Base-by-base conservation (phyloP, 108 stramenopile genomes). In the Ochromonas danica region DNA sequence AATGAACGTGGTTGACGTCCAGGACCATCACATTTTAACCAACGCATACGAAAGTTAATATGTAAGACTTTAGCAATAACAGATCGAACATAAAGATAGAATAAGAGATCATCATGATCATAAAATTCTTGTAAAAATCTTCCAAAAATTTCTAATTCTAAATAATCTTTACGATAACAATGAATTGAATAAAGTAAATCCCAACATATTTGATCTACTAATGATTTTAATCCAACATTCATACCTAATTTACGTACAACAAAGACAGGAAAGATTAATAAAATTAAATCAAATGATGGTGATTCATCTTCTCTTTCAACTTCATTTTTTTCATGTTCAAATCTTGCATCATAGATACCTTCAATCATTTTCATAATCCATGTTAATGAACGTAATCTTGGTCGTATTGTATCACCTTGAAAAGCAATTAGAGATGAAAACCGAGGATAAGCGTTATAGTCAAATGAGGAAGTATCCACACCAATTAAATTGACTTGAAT, bases 101-200 rank as follows among this genome's bases (percentile, higher is more conserved):
- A 88, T 27, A 67, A 57, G 1, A 88, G 78, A 71, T 88, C 86
- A 71, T 88, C 84, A 2, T 62, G 28, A 57, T 87, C 87, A 84
- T 88, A 88, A 39, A 80, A 85, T 77, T 87, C 86, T 61, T 86
- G 81, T 43, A 88, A 42, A 82, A 88, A 88, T 17, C 86, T 77
- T 10, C 82, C 82, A 79, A 88, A 87, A 1, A 87, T 67, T 25
- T 88, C 87, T 41, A 80, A 78, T 43, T 86, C 86, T 40, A 82
- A 39, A 27, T 80, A 40, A 17, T 82, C 70, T 17, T 74, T 42
- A 2, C 86, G 84, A 78, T 83, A 80, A 42, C 71, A 10, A 42
- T 86, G 82, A 42, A 40, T 41, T 35, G 79, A 75, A 67, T 83
- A 85, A 1, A 88, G 77, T 17, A 88, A 40, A 41, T 88, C 87